Evolutionary conservation across 2,329 filamentous ascomycete genomes (phyloP), one percentile per base, ranked within the genome.

Genomic region (Verticillium dahliae): DNA sequence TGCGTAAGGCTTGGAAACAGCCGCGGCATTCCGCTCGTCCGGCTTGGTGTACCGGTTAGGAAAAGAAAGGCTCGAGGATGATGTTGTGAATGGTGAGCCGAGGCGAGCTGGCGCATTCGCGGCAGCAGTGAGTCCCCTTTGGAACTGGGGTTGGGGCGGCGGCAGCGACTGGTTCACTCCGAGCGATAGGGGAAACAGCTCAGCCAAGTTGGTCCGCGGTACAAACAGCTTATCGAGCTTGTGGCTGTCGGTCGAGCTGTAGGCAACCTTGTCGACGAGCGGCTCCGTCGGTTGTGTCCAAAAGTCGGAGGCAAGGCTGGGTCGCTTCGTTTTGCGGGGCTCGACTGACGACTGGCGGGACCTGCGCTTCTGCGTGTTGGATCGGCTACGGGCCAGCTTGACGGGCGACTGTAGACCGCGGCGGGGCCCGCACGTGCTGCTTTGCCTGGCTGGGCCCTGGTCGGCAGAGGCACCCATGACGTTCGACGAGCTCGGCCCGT

Each of bases 401-500:
- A 81, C 80, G 0, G 84, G 84, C 9, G 84, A 85, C 65, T 81
- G 80, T 5, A 86, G 74, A 15, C 75, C 75, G 18, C 78, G 81
- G 27, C 78, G 81, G 14, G 78, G 76, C 15, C 80, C 81, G 18
- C 83, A 70, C 0, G 82, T 84, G 62, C 80, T 78, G 14, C 77
- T 77, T 63, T 81, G 81, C 35, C 77, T 70, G 54, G 67, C 67
- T 15, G 71, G 63, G 15, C 68, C 68, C 10, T 76, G 70, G 9
- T 70, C 73, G 14, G 79, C 70, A 52, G 73, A 74, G 7, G 76
- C 76, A 3, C 74, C 74, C 6, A 85, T 71, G 0, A 78, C 77
- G 18, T 73, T 76, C 4, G 85, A 85, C 13, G 84, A 85, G 71
- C 82, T 87, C 1, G 85, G 85, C 0, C 85, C 85, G 65, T 88